These are phyloP conservation scores for Sugiyamaella chiloensis DNA, from an alignment of 805 yeast genomes.

Conservation along the genomic window DNA sequence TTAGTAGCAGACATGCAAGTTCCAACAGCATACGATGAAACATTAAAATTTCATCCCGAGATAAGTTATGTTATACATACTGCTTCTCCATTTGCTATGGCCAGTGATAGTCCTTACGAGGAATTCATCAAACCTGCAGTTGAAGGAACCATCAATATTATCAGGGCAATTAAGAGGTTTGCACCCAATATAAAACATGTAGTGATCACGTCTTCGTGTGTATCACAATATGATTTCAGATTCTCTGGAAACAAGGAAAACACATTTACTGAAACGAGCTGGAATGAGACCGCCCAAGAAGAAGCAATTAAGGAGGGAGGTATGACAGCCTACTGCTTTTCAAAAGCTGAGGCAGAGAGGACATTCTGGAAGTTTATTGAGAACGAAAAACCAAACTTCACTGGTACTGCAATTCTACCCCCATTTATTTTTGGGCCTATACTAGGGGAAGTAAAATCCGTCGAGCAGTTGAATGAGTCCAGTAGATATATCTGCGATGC, in stretches of 20 bases:
- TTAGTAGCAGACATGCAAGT: slow-evolving; percentile 33
- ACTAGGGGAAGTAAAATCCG: slow-evolving; percentile 29
- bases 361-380: slow-evolving; percentile 55
- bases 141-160: slow-evolving; percentile 45
- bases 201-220: slow-evolving; percentile 53
- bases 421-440: slow-evolving; percentile 35
- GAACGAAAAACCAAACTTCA: slow-evolving; percentile 26
- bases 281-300: slow-evolving; percentile 37
- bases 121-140: slow-evolving; percentile 47
- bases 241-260: slow-evolving; percentile 40
- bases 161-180: slow-evolving; percentile 36
- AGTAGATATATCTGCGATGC: slow-evolving; percentile 3
- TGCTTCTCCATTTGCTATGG: slow-evolving; percentile 38
- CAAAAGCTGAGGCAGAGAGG: slow-evolving; percentile 56
- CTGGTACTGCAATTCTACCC: slow-evolving; percentile 30
- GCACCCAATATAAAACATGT: slow-evolving; percentile 44
- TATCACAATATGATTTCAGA: slow-evolving; percentile 24
- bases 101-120: slow-evolving; percentile 39
- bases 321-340: slow-evolving; percentile 30
- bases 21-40: slow-evolving; percentile 48
- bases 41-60: slow-evolving; percentile 39
- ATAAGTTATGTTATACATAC: slow-evolving; percentile 39
- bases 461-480: slow-evolving; percentile 16
- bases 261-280: slow-evolving; percentile 24
- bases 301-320: slow-evolving; percentile 16